Base-by-base conservation (phyloP, 1,284 basidiomycete species). In the Ustilago crameri region DNA sequence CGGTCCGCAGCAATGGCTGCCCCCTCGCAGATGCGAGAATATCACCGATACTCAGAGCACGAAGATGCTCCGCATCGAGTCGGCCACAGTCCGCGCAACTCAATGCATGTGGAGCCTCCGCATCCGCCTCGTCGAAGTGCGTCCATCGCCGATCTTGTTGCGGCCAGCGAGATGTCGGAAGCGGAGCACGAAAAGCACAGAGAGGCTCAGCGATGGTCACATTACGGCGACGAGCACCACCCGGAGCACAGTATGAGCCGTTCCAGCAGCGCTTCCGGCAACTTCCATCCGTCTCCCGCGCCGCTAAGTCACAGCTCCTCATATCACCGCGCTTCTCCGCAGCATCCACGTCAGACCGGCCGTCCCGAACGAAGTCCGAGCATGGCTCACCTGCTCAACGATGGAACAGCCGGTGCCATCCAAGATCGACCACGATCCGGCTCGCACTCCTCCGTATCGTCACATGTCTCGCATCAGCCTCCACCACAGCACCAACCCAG, bases 301-400 rank as follows among this genome's bases (percentile, higher is more conserved):
- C 9, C 56, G 3, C 44, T 43, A 5, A 22, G 42, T 15, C 56
- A 49, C 32, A 41, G 54, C 35, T 52, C 56, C 0, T 63, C 69
- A 2, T 61, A 72, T 47, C 50, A 55, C 9, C 70, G 60, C 34
- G 37, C 51, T 20, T 58, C 59, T 4, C 56, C 61, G 12, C 54
- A 55, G 12, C 30, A 24, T 3, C 49, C 51, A 15, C 55, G 46
- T 17, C 57, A 70, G n/a, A 40, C 35, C 3, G 53, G 37, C 9
- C 65, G 66, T 12, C 45, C 66, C 8, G 71, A 74, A 41, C 57
- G 71, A 17, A 74, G 71, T 20, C 71, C 71, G 8, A 74, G 71
- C 51, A 74, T 74, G 71, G 71, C 66, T 5, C 57, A 74, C 44
- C 35, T 74, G 18, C 59, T 74, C 45, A 74, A 74, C 51, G 71